Base-by-base conservation (phyloP, 2,329 filamentous ascomycete genomes). In the Xylariaceae sp. region DNA sequence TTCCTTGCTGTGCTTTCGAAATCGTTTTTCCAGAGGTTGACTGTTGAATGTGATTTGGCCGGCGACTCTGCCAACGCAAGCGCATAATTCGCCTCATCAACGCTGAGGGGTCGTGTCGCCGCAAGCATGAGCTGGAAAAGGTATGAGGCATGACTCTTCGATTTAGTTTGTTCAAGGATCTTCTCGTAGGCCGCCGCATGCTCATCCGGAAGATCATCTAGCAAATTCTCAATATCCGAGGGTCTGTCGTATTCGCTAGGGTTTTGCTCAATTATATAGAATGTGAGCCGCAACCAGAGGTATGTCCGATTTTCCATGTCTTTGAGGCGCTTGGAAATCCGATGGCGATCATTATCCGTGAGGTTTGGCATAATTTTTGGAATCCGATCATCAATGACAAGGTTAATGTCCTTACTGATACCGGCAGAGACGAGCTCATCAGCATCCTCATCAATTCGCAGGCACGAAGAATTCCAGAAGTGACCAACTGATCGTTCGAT, bases 301-400 rank as follows among this genome's bases (percentile, higher is more conserved):
- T 54, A 54, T 22, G 52, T 54, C n/a, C 52, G 42, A 16, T 54
- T 54, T 12, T 36, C 8, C 26, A 47, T 52, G 9, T 19, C 18
- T 7, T 36, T 53, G 32, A 53, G 44, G 10, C 43, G 42, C 10
- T 39, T 9, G 1, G 41, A 45, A 22, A 51, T 21, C 5, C 10
- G 19, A 3, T 15, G 41, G 5, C 22, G 49, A 15, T 51, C 18
- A 2, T 21, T 16, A 5, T 22, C n/a, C 3, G 49, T 19, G n/a
- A 54, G n/a, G 12, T 26, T 3, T 4, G 1, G 0, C 12, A 32
- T 12, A 1, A 47, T 5, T 16, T 39, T 5, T 29, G 16, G 32
- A 6, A 54, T 16, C 21, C 22, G 29, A 30, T 5, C 36, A 26
- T 54, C 47, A 32, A 54, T 54, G 37, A 54, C 52, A 16, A 18